These are phyloP conservation scores for Hypoxylon cercidicola DNA, from an alignment of 495 filamentous ascomycete genomes.

Conservation along the genomic window DNA sequence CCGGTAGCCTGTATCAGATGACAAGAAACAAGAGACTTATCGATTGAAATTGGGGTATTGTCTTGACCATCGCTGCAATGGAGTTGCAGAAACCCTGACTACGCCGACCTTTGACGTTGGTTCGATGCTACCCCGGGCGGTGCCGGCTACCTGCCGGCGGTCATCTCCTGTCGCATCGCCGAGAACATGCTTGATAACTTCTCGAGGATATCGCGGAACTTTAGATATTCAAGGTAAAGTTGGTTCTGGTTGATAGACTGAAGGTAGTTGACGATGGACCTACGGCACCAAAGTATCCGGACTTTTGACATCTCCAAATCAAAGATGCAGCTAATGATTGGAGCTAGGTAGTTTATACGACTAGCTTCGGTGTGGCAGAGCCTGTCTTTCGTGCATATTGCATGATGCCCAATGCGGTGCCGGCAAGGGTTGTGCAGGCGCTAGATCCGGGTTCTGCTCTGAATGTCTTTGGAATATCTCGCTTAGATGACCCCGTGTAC, in stretches of 20 bases:
- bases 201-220: slow-evolving; percentile 1
- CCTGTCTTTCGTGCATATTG: slow-evolving; percentile 6
- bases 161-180: slow-evolving; percentile 22
- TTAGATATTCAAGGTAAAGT: neutral
- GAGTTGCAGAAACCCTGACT: slow-evolving; percentile 23
- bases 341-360: slow-evolving; percentile 15
- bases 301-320: slow-evolving; percentile 24
- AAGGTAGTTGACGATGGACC: slow-evolving; percentile 4
- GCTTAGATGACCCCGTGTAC: slow-evolving; percentile 17
- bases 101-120: slow-evolving; percentile 18
- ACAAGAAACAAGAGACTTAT: slow-evolving; percentile 31
- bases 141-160: slow-evolving; percentile 20
- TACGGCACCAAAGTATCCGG: neutral
- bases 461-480: slow-evolving; percentile 8
- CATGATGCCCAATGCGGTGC: slow-evolving; percentile 2
- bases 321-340: slow-evolving; percentile 12
- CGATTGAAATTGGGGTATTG: slow-evolving; percentile 19
- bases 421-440: slow-evolving; percentile 9
- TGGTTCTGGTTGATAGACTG: neutral
- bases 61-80: slow-evolving; percentile 33
- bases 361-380: slow-evolving; percentile 23
- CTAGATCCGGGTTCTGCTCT: slow-evolving; percentile 12
- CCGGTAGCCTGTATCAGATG: slow-evolving; percentile 34
- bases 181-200: slow-evolving; percentile 1
- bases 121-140: slow-evolving; percentile 23